Evolutionary conservation across 495 filamentous ascomycete genomes (phyloP), one percentile per base, ranked within the genome.

Genomic region (Xylaria castorea): DNA sequence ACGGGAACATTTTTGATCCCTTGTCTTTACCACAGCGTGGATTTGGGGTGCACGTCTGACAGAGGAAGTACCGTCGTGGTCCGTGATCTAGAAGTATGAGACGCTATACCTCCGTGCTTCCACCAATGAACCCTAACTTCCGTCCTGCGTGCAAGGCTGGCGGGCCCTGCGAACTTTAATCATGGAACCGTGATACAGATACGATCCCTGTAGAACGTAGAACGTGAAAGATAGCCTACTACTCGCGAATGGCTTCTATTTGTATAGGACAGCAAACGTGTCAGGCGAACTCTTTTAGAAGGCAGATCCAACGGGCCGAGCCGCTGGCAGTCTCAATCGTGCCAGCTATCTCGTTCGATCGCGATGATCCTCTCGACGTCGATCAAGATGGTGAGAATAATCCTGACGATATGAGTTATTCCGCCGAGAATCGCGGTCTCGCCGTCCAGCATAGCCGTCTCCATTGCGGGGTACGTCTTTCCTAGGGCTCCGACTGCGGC

Each of bases 401-500:
- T 79, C 77, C 60, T 75, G 76, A 63, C 77, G 71, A 63, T 65
- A 62, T 36, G 72, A 72, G 40, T 75, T 61, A 22, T 77, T 65
- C 11, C 36, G 46, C n/a, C 38, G 60, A 30, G 74, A 75, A 48
- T 76, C 74, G 36, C 73, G 61, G 3, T 71, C 48, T 68, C 63
- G 68, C 30, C 46, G 16, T 22, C 73, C 68, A 38, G 71, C 58
- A 66, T 75, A 73, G 16, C 74, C 65, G 48, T 70, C 44, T 55
- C 72, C 65, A 68, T 70, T 66, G 18, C 74, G 66, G 25, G 63
- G 51, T 38, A 64, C 69, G 62, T 80, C 82, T 71, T 78, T 73
- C 64, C 75, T 77, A 16, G 83, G 83, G 69, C 82, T 85, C 66
- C 81, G 76, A 70, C 83, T 84, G 58, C 82, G 81, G 42, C 80